These are phyloP conservation scores for Wickerhamomyces kurtzmanii DNA, from an alignment of 805 yeast species.

Conservation along the genomic window DNA sequence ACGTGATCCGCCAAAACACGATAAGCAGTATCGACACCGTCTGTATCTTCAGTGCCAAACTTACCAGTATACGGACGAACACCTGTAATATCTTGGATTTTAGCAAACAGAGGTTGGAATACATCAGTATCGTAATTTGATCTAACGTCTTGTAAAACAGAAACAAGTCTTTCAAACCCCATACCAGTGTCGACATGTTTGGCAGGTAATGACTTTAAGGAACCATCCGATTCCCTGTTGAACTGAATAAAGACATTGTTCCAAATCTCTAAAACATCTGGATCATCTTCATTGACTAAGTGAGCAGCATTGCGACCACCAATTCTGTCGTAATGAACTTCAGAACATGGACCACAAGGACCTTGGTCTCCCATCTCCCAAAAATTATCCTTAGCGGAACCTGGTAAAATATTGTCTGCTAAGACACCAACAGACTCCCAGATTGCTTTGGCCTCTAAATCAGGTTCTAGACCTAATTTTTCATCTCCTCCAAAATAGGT, in stretches of 20 bases:
- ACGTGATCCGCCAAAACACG: constrained; percentile 98
- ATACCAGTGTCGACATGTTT: constrained; percentile 97
- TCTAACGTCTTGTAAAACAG: constrained; percentile 80
- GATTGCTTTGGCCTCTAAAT: constrained; percentile 79
- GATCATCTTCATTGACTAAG: constrained; percentile 94
- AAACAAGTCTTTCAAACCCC: constrained; percentile 97
- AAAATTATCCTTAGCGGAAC: constrained; percentile 83
- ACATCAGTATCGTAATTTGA: constrained; percentile 98
- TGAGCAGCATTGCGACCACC: constrained; percentile 95
- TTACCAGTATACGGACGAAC: constrained; percentile 87
- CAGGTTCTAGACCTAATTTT: constrained; percentile 77
- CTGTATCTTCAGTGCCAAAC: constrained; percentile 86
- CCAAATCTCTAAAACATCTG: constrained; percentile 97
- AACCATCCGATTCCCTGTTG: constrained; percentile 85
- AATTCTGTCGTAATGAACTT: constrained; percentile 93
- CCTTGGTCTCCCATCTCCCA: constrained; percentile 99
- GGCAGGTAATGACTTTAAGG: constrained; percentile 78
- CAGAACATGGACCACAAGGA: constrained; percentile 99
- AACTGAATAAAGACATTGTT: constrained; percentile 94
- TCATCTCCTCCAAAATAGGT: constrained; percentile 95
- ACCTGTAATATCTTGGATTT: constrained; percentile 88
- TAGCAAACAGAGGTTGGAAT: constrained; percentile 77
- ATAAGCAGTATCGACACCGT: constrained; percentile 96
- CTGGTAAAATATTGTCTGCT: constrained; percentile 90
- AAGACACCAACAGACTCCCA: constrained; percentile 87